These are phyloP conservation scores for Blepharisma stoltei DNA, from an alignment of 73 alveolate genomes.

Conservation along the genomic window DNA sequence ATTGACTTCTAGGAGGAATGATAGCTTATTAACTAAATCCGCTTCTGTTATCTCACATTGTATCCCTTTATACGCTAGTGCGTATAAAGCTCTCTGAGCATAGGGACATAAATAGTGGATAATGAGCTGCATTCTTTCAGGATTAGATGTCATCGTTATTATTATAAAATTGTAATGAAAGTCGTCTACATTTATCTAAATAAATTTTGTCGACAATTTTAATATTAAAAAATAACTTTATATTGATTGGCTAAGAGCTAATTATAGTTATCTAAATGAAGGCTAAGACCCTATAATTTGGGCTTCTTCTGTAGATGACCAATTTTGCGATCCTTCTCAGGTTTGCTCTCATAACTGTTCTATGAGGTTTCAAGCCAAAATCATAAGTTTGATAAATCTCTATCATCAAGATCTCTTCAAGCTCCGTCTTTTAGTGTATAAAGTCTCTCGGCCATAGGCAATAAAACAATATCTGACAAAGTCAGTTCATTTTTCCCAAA, in stretches of 20 bases:
- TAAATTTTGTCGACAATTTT: too few species aligned
- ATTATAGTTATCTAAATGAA: neutral
- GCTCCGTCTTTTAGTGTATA: neutral
- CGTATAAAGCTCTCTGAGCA: slow-evolving; percentile 14
- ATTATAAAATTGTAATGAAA: too few species aligned
- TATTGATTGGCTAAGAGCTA: neutral
- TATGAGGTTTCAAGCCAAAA: neutral
- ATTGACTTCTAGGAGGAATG: neutral
- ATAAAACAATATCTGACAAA: slow-evolving; percentile 6
- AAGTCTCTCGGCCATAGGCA: slow-evolving; percentile 1
- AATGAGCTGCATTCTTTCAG: neutral
- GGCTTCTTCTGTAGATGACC: neutral
- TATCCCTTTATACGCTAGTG: neutral
- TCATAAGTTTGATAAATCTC: neutral
- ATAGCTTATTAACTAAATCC: neutral
- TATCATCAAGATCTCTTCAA: neutral
- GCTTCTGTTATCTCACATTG: neutral
- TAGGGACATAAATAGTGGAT: neutral
- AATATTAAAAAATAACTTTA: too few species aligned
- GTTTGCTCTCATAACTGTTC: neutral
- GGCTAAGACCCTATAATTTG: neutral
- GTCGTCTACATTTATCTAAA: too few species aligned
- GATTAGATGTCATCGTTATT: too few species aligned
- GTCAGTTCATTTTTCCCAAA: neutral
- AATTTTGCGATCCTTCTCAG: neutral